Percentiles rank a stretch among this genome's conserved stretches.
Conservation (phyloP, 2,329 filamentous ascomycete genomes). For the Fusarium sp. region DNA sequence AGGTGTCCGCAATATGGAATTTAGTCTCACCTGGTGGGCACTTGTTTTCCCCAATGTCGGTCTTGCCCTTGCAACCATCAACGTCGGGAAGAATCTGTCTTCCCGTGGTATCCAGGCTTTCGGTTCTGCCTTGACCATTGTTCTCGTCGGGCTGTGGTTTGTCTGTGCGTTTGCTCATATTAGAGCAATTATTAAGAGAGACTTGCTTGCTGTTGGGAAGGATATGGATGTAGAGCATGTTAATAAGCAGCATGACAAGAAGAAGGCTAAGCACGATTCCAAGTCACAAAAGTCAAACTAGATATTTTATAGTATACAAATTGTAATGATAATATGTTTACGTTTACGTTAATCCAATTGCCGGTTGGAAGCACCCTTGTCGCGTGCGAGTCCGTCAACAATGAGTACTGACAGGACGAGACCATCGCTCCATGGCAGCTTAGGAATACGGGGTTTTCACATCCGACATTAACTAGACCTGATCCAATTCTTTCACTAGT, state of each 20-base stretch:
- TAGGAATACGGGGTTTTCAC: too few relatives aligned
- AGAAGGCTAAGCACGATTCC: not conserved
- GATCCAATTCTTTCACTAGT: not conserved
- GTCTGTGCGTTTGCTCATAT: constrained; percentile 1
- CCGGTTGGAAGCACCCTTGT: not conserved
- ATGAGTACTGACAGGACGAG: not conserved
- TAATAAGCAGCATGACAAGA: not conserved
- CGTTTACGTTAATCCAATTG: not conserved
- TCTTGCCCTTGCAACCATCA: constrained; percentile 17
- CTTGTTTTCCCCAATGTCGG: constrained; percentile 23
- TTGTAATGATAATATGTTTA: not conserved
- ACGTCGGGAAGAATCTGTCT: not conserved
- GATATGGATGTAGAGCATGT: constrained; percentile 22
- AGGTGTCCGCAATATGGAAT: not conserved
- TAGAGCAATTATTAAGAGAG: not conserved
- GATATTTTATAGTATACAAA: not conserved
- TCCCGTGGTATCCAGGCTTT: not conserved
- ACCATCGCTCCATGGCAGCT: not conserved
- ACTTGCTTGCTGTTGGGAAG: constrained; percentile 19
- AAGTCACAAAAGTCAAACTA: not conserved
- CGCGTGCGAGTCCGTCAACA: too few relatives aligned
- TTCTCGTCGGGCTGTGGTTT: constrained; percentile 11
- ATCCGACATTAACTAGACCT: fast-evolving
- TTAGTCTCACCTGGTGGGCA: constrained; percentile 19
- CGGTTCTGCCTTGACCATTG: not conserved